phyloP scores from a whole-genome alignment of 495 filamentous ascomycete species.

The Neurospora cerealis region DNA sequence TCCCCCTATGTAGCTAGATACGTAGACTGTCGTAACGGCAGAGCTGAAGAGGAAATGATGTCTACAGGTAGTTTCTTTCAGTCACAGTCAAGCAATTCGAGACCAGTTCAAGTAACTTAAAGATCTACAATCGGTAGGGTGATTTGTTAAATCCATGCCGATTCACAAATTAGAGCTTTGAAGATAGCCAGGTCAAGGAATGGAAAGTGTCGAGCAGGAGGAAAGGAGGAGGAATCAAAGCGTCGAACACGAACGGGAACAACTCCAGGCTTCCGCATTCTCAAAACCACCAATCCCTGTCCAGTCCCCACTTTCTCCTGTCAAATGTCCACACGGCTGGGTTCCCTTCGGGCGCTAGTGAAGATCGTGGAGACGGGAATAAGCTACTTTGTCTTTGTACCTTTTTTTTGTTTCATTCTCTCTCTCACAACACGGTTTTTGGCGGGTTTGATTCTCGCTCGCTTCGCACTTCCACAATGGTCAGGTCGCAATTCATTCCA shows the following conservation, averaged over 20 bases:
- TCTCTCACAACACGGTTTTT: too few species aligned
- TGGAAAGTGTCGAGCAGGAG: not conserved
- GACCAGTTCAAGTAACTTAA: not conserved
- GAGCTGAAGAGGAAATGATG: not conserved
- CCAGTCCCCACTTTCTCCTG: not conserved
- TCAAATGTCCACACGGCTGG: not conserved
- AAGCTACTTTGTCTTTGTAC: not conserved
- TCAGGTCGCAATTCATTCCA: not conserved
- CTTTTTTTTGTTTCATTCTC: not conserved
- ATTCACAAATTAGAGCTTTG: not conserved
- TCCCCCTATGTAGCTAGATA: not conserved
- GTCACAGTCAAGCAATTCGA: not conserved
- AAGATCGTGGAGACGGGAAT: not conserved
- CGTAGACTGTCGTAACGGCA: not conserved
- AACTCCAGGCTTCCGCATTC: not conserved
- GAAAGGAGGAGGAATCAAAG: not conserved
- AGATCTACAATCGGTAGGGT: not conserved
- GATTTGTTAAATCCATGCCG: not conserved
- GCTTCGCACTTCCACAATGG: not conserved
- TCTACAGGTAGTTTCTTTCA: not conserved
- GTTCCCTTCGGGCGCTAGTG: not conserved
- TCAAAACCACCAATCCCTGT: not conserved
- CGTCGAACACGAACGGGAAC: not conserved
- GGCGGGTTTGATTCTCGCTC: not conserved
- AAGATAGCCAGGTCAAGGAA: not conserved